Percentiles rank a stretch among this genome's conserved stretches.
These are phyloP conservation scores for Pseudogymnoascus sp. DNA, from an alignment of 2,329 filamentous ascomycete species.

Conservation along the genomic window DNA sequence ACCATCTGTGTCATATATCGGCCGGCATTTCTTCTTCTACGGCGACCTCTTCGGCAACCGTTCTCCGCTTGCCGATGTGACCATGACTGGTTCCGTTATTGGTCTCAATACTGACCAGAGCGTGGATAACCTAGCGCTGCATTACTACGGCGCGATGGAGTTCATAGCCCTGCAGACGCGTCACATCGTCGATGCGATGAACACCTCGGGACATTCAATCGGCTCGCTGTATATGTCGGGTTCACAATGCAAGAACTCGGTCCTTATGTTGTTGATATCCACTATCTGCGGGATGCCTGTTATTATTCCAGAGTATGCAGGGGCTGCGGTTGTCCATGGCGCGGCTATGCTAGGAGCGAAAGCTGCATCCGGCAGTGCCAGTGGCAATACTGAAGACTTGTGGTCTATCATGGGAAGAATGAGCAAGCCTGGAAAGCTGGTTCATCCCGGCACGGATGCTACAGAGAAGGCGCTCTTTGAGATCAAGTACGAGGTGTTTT, in stretches of 20 bases:
- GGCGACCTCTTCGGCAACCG: slow-evolving; percentile 96
- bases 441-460: slow-evolving; percentile 64
- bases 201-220: slow-evolving; percentile 78
- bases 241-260: slow-evolving; percentile 90
- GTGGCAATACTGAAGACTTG: slow-evolving; percentile 74
- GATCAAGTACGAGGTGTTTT: slow-evolving; percentile 91
- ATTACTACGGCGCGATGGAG: slow-evolving; percentile 95
- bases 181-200: slow-evolving; percentile 94
- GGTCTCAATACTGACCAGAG: slow-evolving; percentile 82
- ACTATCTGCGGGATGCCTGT: slow-evolving; percentile 90
- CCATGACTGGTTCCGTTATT: slow-evolving; percentile 85
- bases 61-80: slow-evolving; percentile 83
- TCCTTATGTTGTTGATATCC: slow-evolving; percentile 86
- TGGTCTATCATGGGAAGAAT: slow-evolving; percentile 98
- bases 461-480: slow-evolving; percentile 73
- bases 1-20: slow-evolving; percentile 76
- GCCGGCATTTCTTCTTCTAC: slow-evolving; percentile 96
- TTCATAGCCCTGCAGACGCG: slow-evolving; percentile 85
- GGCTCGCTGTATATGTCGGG: slow-evolving; percentile 95
- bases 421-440: slow-evolving; percentile 84
- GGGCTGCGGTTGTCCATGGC: slow-evolving; percentile 91
- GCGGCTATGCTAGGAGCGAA: slow-evolving; percentile 97
- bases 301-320: slow-evolving; percentile 85
- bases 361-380: slow-evolving; percentile 74
- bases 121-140: slow-evolving; percentile 76